Evolutionary conservation across 768 basidiomycete genomes (phyloP), one percentile per base, ranked within the genome.

Genomic region (Pisolithus marmoratus): DNA sequence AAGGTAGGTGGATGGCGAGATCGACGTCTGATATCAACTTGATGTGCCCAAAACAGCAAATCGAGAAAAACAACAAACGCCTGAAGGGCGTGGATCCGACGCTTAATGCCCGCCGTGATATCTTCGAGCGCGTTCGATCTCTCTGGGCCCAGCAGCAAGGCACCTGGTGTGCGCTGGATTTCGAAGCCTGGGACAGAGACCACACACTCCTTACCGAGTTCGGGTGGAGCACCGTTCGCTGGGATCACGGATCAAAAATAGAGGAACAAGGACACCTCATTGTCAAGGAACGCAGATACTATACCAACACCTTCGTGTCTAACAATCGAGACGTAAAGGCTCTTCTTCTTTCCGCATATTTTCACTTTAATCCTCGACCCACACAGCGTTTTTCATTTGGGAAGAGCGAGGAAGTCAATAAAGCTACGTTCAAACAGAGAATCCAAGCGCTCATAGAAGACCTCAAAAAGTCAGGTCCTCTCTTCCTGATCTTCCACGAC

Each of bases 401-500:
- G 4, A 49, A 70, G 49, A 86, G 83, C 56, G 73, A 82, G 57
- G 68, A 71, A 11, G 65, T 90, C 49, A 72, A 74, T 44, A 78
- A 73, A 63, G 60, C 69, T 1, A 64, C 63, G 4, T 78, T 91
- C 65, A 82, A 80, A 58, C 52, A 64, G 15, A 76, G 72, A 45
- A 76, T 91, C 53, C 68, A 65, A 51, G 60, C 69, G 5, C 64
- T 88, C 31, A 46, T 87, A 46, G 56, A 64, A 2, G 54, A 64
- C 3, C 64, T 80, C 47, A 55, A 63, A 12, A 54, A 63, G 15
- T 58, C 68, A 22, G 85, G 86, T 3, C 84, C 87, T 0, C 67
- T 92, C 17, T 90, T 83, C 63, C 75, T 93, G 40, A 78, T 93
- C 12, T 89, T 94, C 64, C 92, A 94, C 64, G 89, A 90, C 63